Conservation (phyloP, 75 land plant species). For the Larix kaempferi region DNA sequence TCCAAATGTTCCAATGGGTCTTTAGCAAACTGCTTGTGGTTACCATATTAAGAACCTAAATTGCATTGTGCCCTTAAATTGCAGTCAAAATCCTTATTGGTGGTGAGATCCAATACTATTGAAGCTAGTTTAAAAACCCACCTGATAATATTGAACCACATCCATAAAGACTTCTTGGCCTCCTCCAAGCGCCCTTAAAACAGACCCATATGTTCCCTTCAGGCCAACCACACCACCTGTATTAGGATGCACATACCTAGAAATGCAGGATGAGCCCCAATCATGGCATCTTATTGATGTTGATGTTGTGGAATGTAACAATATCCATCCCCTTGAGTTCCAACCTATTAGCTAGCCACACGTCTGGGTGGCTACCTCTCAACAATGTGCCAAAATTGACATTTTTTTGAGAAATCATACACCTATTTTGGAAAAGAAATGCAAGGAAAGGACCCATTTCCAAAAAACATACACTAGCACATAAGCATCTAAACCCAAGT, state of each 20-base stretch:
- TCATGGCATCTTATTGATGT: background rate
- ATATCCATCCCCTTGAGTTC: slow-evolving; percentile 3
- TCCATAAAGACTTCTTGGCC: background rate
- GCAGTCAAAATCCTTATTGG: background rate
- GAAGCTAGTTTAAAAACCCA: background rate
- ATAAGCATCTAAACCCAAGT: too few relatives aligned
- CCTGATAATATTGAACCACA: background rate
- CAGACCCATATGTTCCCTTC: slow-evolving; percentile 2
- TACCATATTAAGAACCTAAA: background rate
- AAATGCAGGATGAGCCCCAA: slow-evolving; percentile 7
- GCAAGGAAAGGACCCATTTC: too few relatives aligned
- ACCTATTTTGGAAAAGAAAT: too few relatives aligned
- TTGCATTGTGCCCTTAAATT: slow-evolving; percentile 2
- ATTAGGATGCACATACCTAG: slow-evolving; percentile 3
- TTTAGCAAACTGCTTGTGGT: background rate
- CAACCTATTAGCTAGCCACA: slow-evolving; percentile 4
- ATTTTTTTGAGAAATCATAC: background rate
- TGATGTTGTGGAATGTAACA: background rate
- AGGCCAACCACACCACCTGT: background rate
- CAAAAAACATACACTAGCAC: too few relatives aligned
- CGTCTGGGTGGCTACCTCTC: background rate
- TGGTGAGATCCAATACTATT: background rate
- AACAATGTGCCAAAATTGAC: slow-evolving; percentile 1
- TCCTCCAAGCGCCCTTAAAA: background rate
- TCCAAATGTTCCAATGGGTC: background rate